Base-by-base conservation (phyloP, 371 early-diverging fungal species). In the Lichtheimia ramosa region DNA sequence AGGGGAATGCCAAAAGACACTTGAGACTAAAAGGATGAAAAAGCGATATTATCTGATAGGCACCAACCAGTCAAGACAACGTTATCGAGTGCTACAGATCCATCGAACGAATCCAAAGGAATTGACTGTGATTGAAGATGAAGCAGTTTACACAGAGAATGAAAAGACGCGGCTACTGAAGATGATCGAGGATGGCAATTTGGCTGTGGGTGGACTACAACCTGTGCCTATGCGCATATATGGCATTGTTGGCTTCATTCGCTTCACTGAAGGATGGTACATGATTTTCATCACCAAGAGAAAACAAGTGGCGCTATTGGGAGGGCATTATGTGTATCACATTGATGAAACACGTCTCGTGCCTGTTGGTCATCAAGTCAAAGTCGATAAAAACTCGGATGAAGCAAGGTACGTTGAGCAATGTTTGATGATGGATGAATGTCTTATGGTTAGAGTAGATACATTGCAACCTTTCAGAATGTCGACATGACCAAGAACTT, bases 271-370 rank as follows among this genome's bases (percentile, higher is more conserved):
- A 57, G 95, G 96, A 0, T 94, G 91, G 75, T 98, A 97, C 68
- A 84, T 97, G 61, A 86, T 91, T 16, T 71, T 96, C n/a, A 88
- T 97, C 53, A 96, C 93, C 2, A 90, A 91, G 27, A 69, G 92
- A 16, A 84, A 85, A 24, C 89, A 92, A n/a, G 96, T 96, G 1
- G 97, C 97, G 0, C 61, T 95, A 28, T 74, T 97, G 10, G 97
- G 97, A n/a, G 96, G 97, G 0, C 96, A 96, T 66, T 91, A 92
- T 64, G 81, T 98, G 8, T 95, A 95, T 68, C 96, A 97, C 58
- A 92, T 97, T 46, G 97, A 97, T 56, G 95, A 92, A 25, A 96
- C 95, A 0, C 68, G 86, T 15, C 75, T 95, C 12, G 70, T 96
- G 4, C 86, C 88, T 48, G 82, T 95, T 53, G 86, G 84, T 4